Evolutionary conservation across 1,284 basidiomycete species (phyloP).

Genomic region (Ganoderma multipileum): DNA sequence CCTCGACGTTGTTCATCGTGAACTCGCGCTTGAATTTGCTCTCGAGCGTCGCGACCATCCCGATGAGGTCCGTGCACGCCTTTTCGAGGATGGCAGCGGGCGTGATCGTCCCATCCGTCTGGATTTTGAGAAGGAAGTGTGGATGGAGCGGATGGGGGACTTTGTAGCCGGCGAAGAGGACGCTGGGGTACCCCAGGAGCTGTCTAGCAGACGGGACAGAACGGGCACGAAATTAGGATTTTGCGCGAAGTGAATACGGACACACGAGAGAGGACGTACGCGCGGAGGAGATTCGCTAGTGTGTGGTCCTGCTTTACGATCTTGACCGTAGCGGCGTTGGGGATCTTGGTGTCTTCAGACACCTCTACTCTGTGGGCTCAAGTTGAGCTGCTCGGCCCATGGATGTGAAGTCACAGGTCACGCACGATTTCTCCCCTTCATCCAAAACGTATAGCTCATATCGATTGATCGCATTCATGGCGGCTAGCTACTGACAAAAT

Average conservation of each 20-base stretch:
- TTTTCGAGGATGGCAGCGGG: conserved; percentile 87
- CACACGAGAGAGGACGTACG: conserved; percentile 60
- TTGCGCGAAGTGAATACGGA: not conserved
- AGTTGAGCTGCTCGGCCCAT: not conserved
- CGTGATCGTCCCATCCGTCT: conserved; percentile 90
- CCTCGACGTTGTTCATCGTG: conserved; percentile 72
- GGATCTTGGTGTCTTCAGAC: conserved; percentile 95
- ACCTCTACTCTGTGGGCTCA: conserved; percentile 79
- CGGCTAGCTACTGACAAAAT: conserved; percentile 25
- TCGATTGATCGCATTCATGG: conserved; percentile 93
- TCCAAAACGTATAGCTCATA: conserved; percentile 92
- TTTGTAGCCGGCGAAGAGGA: conserved; percentile 97
- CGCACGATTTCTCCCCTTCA: conserved; percentile 92
- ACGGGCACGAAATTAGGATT: not conserved
- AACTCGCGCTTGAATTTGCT: conserved; percentile 81
- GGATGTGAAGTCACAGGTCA: conserved; percentile 24
- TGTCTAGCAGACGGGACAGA: conserved; percentile 59
- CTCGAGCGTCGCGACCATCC: conserved; percentile 72
- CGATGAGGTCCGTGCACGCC: conserved; percentile 86
- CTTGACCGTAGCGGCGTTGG: conserved; percentile 94
- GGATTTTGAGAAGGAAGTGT: conserved; percentile 92
- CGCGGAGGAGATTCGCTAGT: conserved; percentile 93
- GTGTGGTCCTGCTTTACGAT: conserved; percentile 98
- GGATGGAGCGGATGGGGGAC: conserved; percentile 97
- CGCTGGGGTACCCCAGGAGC: conserved; percentile 83